These are phyloP conservation scores for Uronychia binucleata DNA, from an alignment of 73 alveolate species.

Conservation along the genomic window DNA sequence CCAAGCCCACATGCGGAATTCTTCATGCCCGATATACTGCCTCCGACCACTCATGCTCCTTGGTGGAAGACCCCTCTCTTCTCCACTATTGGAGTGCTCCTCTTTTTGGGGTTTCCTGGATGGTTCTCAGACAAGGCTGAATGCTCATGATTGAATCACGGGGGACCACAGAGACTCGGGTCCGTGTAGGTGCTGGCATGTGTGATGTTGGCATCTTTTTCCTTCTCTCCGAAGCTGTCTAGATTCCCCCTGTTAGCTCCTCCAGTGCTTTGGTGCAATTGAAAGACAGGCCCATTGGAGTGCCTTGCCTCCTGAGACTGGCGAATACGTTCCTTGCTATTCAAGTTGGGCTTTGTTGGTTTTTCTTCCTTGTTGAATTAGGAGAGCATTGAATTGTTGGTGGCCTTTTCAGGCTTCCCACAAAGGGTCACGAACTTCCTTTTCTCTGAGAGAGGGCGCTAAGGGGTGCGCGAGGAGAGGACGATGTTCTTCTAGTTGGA, in stretches of 20 bases:
- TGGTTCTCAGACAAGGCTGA: no score
- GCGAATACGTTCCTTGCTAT: neutral
- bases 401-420: neutral
- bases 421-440: neutral
- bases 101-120: no score
- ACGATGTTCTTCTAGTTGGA: neutral
- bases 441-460: slow-evolving; percentile 1
- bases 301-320: neutral
- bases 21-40: neutral
- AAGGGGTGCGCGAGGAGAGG: neutral
- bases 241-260: neutral
- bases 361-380: neutral
- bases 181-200: neutral
- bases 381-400: neutral
- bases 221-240: neutral
- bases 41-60: no score
- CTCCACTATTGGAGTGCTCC: neutral
- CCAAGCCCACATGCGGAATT: neutral
- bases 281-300: neutral
- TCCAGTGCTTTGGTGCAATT: neutral
- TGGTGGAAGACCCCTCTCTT: neutral
- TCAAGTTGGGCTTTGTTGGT: neutral
- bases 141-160: no score
- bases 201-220: neutral
- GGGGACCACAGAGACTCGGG: neutral